These are phyloP conservation scores for Rhipidocladum racemiflorum DNA, from an alignment of 176 grass and related monocot species.

Conservation along the genomic window DNA sequence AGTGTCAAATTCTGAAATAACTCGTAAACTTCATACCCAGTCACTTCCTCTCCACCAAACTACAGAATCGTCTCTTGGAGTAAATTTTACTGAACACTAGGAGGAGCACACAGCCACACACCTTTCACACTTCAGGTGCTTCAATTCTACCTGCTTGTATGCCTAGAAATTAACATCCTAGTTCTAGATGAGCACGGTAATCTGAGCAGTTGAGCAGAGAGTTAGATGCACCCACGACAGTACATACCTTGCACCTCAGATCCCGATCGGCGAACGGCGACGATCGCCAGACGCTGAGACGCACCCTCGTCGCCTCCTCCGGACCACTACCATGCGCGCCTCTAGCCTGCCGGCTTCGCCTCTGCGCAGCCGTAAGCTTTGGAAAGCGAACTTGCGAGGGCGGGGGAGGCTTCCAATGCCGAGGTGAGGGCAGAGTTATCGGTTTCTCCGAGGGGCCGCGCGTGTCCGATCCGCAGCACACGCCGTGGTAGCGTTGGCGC, in stretches of 20 bases:
- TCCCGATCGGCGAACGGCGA: background rate
- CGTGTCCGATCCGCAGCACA: background rate
- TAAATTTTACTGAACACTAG: background rate
- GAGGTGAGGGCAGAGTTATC: constrained; percentile 31
- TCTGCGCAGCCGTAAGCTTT: background rate
- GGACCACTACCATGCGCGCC: background rate
- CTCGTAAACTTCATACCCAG: too few relatives aligned
- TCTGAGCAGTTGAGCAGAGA: too few relatives aligned
- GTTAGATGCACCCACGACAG: too few relatives aligned
- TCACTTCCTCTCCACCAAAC: background rate
- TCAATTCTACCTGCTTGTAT: too few relatives aligned
- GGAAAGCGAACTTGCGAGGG: background rate
- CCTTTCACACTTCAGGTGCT: too few relatives aligned
- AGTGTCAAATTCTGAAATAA: too few relatives aligned
- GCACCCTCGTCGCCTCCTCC: background rate
- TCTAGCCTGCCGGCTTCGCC: too few relatives aligned
- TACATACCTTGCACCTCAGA: constrained; percentile 15
- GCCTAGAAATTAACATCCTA: background rate
- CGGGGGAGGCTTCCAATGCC: constrained; percentile 37
- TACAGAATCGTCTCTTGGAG: background rate
- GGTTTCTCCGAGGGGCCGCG: constrained; percentile 26
- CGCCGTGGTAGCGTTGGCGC: background rate
- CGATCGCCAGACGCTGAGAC: background rate
- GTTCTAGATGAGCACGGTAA: background rate
- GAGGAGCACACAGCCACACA: background rate